Conservation (phyloP, 2,329 filamentous ascomycete genomes). For the Diaporthe sp. region DNA sequence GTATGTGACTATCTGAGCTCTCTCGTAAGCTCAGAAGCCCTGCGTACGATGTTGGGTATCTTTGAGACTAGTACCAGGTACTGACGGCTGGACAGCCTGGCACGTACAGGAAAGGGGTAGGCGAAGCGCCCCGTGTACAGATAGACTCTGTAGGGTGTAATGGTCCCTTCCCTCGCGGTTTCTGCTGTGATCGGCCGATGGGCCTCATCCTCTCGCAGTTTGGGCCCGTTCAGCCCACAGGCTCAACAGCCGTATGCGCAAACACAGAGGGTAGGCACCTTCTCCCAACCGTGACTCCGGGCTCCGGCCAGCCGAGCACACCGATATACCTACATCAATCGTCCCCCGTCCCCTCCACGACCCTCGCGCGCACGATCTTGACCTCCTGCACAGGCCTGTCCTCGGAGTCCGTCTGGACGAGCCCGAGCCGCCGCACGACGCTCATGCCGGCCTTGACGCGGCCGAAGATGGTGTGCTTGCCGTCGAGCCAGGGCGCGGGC, state of each 20-base stretch:
- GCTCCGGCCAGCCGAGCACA: background rate
- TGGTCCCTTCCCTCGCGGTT: background rate
- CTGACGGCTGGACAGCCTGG: background rate
- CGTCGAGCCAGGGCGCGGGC: slow-evolving; percentile 95
- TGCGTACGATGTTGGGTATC: background rate
- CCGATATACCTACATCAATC: background rate
- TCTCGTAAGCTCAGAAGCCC: background rate
- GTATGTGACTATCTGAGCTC: background rate
- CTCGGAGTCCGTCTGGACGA: slow-evolving; percentile 85
- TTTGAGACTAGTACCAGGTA: background rate
- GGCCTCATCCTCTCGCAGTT: background rate
- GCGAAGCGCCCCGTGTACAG: background rate
- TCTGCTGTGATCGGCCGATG: background rate
- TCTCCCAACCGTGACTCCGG: background rate
- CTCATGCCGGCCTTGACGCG: slow-evolving; percentile 86
- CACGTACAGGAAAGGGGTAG: background rate
- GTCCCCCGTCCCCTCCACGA: slow-evolving; percentile 69
- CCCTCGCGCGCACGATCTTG: slow-evolving; percentile 79
- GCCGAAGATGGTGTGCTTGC: slow-evolving; percentile 97
- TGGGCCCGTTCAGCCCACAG: too few relatives aligned
- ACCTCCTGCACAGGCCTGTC: slow-evolving; percentile 87
- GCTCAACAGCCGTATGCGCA: background rate
- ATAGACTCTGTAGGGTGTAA: background rate
- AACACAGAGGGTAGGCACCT: background rate
- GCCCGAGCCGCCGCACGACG: slow-evolving; percentile 87